These are phyloP conservation scores for Suhomyces pyralidae DNA, from an alignment of 805 yeast species.

Conservation along the genomic window DNA sequence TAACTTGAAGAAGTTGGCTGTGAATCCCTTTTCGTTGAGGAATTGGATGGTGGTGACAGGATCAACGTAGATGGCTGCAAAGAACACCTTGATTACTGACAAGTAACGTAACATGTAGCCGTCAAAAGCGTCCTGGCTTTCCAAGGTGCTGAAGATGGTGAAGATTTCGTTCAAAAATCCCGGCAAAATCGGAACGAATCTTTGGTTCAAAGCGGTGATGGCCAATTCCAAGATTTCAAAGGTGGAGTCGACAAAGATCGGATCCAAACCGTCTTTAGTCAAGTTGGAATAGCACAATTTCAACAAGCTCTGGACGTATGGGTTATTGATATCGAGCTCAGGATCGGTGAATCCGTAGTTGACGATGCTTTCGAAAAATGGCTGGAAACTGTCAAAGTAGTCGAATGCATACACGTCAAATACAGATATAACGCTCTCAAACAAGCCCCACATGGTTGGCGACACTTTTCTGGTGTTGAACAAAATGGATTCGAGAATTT, in stretches of 20 bases:
- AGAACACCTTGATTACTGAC: constrained; percentile 42
- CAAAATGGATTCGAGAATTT: constrained; percentile 49
- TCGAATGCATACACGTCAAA: constrained; percentile 61
- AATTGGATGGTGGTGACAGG: constrained; percentile 36
- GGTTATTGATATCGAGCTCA: constrained; percentile 34
- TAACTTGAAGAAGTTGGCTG: constrained; percentile 39
- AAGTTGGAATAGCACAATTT: constrained; percentile 35
- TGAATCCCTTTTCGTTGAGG: constrained; percentile 35
- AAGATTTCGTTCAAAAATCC: constrained; percentile 31
- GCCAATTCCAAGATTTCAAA: constrained; percentile 32
- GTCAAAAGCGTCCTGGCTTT: constrained; percentile 38
- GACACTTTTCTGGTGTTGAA: constrained; percentile 54
- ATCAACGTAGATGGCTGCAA: constrained; percentile 38
- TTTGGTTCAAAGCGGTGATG: constrained; percentile 18
- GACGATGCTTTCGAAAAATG: constrained; percentile 56
- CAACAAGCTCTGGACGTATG: constrained; percentile 37
- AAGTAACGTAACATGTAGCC: constrained; percentile 44
- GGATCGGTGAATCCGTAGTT: constrained; percentile 46
- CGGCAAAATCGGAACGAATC: constrained; percentile 32
- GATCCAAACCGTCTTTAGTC: constrained; percentile 34
- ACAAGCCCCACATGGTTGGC: constrained; percentile 53
- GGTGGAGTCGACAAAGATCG: constrained; percentile 38
- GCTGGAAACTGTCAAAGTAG: constrained; percentile 52
- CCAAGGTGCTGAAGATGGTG: constrained; percentile 32
- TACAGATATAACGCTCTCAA: constrained; percentile 46